Base-by-base conservation (phyloP, 2,329 filamentous ascomycete species). In the Aureobasidium subglaciale region DNA sequence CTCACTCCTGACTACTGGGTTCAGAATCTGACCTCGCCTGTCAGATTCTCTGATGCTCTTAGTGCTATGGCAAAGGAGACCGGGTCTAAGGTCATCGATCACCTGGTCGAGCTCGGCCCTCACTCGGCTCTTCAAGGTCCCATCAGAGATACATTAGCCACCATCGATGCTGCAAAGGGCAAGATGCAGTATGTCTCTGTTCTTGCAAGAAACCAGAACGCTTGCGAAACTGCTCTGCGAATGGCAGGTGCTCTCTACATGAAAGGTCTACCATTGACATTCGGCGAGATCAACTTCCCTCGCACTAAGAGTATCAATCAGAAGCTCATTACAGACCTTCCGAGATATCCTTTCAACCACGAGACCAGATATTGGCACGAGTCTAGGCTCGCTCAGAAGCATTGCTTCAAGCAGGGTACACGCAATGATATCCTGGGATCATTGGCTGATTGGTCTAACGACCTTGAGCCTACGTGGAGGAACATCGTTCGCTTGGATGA, bases 41-140 rank as follows among this genome's bases (percentile, higher is more conserved):
- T 78, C 0, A 59, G 73, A 0, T 78, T 79, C 58, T 64, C 65
- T 4, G 67, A 76, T 40, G 76, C 76, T 1, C 38, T 78, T 4
- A 30, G 35, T 15, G 27, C 49, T 2, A 41, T 41, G 35, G 35
- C 37, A 6, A 41, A 16, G 10, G 49, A 50, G n/a, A 50, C 49
- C 16, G 49, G 49, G 9, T 30, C 37, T 13, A 53, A 34, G 16
- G n/a, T 7, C 4, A 53, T 53, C 27, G 46, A 50, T n/a, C 64
- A 70, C 7, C 67, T 62, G 15, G 61, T 77, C 3, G 75, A 77
- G 48, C 58, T 77, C 10, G 75, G 75, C 0, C 72, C 75, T 1
- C 75, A 77, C 56, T 69, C 74, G 0, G 69, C 71, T 4, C 65
- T 78, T 2, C 71, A 70, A 59, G 67, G 67, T 0, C 73, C 75